Evolutionary conservation across 805 yeast genomes (phyloP), one percentile per base, ranked within the genome.

Genomic region (Candida loeiensis): DNA sequence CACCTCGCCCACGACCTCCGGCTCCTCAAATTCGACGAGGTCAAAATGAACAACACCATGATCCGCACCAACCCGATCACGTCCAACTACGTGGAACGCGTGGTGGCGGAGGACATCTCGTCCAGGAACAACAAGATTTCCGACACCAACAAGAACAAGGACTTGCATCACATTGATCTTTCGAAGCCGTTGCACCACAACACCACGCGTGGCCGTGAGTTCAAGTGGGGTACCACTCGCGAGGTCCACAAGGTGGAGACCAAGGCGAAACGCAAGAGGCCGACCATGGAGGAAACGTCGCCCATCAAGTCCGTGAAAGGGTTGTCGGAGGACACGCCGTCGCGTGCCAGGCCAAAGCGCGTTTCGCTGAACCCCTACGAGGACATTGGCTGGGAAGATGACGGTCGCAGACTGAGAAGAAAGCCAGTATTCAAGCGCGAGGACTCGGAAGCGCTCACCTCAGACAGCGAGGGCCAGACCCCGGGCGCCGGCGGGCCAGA

Each of bases 91-190:
- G 50, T 65, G 20, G 69, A 64, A 24, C 51, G 70, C 13, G 61
- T 61, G 16, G 59, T 65, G 12, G 56, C 66, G 15, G 70, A 65
- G 41, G 66, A 61, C 40, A 52, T 63, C 18, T 50, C 61, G 29
- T 43, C 61, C 27, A 50, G 54, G 37, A 53, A 47, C 40, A 52
- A 51, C 43, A 47, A 47, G 34, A 54, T 44, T 30, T 41, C 45
- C 1, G 48, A 44, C 39, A 47, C 51, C 33, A 47, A 47, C 43
- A 50, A 50, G 39, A 49, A 46, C 44, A 49, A 52, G 37, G 56
- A 51, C 36, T 46, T 49, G 32, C 50, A 39, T 21, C 52, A 36
- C 26, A 49, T 46, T 13, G 55, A 47, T 29, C 39, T 40, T 6
- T 31, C 45, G 15, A 46, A 43, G 27, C 50, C 51, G 26, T 44